Base-by-base conservation (phyloP, 495 filamentous ascomycete genomes). In the Hypoxylon perforatum region DNA sequence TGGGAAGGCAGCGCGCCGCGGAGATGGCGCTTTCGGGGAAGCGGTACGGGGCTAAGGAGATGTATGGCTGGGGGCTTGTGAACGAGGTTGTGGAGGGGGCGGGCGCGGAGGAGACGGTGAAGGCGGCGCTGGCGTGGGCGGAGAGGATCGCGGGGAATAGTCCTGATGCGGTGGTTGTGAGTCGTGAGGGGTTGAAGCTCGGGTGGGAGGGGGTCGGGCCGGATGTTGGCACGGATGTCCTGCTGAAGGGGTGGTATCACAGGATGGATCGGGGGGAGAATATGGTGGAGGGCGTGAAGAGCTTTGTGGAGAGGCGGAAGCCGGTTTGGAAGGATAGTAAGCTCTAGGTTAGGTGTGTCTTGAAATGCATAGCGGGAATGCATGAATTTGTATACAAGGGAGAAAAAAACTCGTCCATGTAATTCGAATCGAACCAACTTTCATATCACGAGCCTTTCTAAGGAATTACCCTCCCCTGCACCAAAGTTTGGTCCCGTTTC, bases 281-380 rank as follows among this genome's bases (percentile, higher is more conserved):
- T 79, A 89, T 91, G 73, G 82, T 77, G 63, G 92, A 96, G 78
- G 92, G 92, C 0, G 81, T 95, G 38, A 82, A 72, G 76, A 90
- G 89, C 58, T 96, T 96, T 85, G 86, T 90, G 60, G 91, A 93
- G 85, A 92, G 87, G 77, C 81, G 91, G 76, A 81, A 84, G 73
- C 86, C 90, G 19, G 81, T 76, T 50, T 94, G 92, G 91, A 82
- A 82, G 71, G 81, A 88, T 72, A 89, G 86, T 71, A 94, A 93
- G 78, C 70, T 96, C 70, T 96, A 41, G 75, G 35, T n/a, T 2
- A 5, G 35, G 35, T 28, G 25, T 28, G 25, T 28, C 7, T 7
- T 28, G n/a, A n/a, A n/a, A 28, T 28, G 25, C 7, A 28, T 28
- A 7, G 25, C 7, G 25, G 25, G 7, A 7, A 28, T 28, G 25